A percentile compares a stretch with the other conserved stretches of the same genome.
Conservation (phyloP, 257 asterid genomes). For the Petunia secreta region DNA sequence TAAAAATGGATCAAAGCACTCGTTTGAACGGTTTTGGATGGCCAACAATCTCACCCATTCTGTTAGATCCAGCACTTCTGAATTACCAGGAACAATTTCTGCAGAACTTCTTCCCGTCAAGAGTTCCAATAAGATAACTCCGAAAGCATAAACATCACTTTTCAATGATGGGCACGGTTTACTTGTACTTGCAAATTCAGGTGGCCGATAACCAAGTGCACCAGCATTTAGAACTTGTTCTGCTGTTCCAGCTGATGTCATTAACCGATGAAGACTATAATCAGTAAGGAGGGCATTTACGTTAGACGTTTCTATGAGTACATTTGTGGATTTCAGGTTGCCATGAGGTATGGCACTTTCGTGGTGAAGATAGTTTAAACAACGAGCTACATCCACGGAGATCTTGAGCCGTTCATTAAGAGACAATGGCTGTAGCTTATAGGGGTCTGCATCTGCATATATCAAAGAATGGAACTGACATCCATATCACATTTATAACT, state of each 20-base stretch:
- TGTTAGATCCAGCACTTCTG: conserved; percentile 58
- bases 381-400: conserved; percentile 65
- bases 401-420: conserved; percentile 61
- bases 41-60: conserved; percentile 83
- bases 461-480: conserved; percentile 20
- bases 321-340: conserved; percentile 81
- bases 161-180: conserved; percentile 82
- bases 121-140: conserved; percentile 71
- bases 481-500: conserved; percentile 9
- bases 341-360: conserved; percentile 94
- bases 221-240: conserved; percentile 78
- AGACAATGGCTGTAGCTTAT: conserved; percentile 57
- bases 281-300: conserved; percentile 64
- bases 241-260: conserved; percentile 79
- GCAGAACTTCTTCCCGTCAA: conserved; percentile 71
- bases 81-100: conserved; percentile 55
- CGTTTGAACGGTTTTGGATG: conserved; percentile 51
- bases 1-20: conserved; percentile 58
- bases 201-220: conserved; percentile 86
- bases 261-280: conserved; percentile 78
- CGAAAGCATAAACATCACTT: conserved; percentile 86
- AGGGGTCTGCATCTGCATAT: conserved; percentile 55
- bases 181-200: conserved; percentile 76
- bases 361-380: conserved; percentile 71
- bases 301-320: conserved; percentile 55